Base-by-base conservation (phyloP, 2,329 filamentous ascomycete genomes). In the Colletotrichum lini region DNA sequence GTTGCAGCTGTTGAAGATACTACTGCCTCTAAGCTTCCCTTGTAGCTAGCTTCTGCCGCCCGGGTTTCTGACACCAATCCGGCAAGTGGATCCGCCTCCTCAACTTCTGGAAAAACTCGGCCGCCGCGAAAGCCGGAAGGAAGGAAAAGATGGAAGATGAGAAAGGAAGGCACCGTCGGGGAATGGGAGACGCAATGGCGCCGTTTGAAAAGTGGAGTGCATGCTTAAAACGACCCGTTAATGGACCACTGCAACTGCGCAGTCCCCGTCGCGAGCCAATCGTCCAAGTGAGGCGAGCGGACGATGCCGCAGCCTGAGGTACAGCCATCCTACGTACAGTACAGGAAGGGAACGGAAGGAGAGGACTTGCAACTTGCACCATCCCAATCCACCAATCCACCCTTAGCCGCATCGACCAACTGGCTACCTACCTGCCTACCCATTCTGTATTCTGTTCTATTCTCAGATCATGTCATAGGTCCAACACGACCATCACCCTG, bases 41-140 rank as follows among this genome's bases (percentile, higher is more conserved):
- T 16, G 35, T 38, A 38, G 35, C 9, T 38, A 38, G 35, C 35
- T 38, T 38, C 8, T 38, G 47, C 44, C n/a, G 30, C 18, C 30
- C 58, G 61, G 53, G 53, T 59, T 53, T 62, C 67, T 53, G 38
- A 53, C 26, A 40, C 62, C 40, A 66, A 59, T 47, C 47, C 53
- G 44, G 66, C 61, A 60, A 30, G 63, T 67, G 49, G 67, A 54
- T 9, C 40, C 10, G 52, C 52, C 68, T 42, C 68, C 68, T 71
- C 68, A 64, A 30, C 65, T 71, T 71, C 68, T 71, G 68, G 68
- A 71, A 71, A 68, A 68, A 71, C 65, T 63, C 65, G 65, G 58
- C 65, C 58, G 47, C 65, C 58, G 68, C 58, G 52, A 68, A 58
- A 71, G 68, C 65, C 68, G 68, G 68, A 68, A 63, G 57, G 58